phyloP scores from a whole-genome alignment of 768 basidiomycete genomes.

The Sarcodon sp. region DNA sequence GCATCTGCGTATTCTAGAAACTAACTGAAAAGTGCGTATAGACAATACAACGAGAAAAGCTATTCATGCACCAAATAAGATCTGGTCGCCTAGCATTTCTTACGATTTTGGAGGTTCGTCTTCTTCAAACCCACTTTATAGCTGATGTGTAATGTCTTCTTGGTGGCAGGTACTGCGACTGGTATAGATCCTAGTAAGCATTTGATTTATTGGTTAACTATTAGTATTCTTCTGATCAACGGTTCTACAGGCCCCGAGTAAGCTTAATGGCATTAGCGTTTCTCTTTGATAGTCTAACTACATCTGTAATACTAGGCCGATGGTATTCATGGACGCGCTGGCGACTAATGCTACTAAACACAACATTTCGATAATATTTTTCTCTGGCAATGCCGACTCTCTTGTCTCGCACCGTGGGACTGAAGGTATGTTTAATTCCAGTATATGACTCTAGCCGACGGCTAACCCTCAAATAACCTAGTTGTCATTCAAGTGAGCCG shows the following conservation, averaged over 20 bases:
- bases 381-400: slow-evolving; percentile 54
- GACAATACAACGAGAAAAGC: not conserved
- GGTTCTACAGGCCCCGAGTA: not conserved
- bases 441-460: too few species aligned
- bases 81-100: not conserved
- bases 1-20: not conserved
- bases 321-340: slow-evolving; percentile 51
- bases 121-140: not conserved
- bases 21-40: not conserved
- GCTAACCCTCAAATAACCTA: too few species aligned
- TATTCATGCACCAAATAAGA: slow-evolving; percentile 1
- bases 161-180: too few species aligned
- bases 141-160: too few species aligned
- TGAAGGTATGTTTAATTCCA: slow-evolving; percentile 30
- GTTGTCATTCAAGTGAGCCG: too few species aligned
- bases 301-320: slow-evolving; percentile 27
- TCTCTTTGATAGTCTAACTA: too few species aligned
- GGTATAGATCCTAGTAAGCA: not conserved
- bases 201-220: too few species aligned
- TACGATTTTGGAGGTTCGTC: slow-evolving; percentile 1
- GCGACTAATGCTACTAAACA: slow-evolving; percentile 48
- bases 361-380: slow-evolving; percentile 40
- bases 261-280: not conserved
- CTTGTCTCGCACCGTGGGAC: slow-evolving; percentile 51
- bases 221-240: too few species aligned